Evolutionary conservation across 441 rosid genomes (phyloP), one percentile per base, ranked within the genome.

Genomic region (Codiaeum variegatum): DNA sequence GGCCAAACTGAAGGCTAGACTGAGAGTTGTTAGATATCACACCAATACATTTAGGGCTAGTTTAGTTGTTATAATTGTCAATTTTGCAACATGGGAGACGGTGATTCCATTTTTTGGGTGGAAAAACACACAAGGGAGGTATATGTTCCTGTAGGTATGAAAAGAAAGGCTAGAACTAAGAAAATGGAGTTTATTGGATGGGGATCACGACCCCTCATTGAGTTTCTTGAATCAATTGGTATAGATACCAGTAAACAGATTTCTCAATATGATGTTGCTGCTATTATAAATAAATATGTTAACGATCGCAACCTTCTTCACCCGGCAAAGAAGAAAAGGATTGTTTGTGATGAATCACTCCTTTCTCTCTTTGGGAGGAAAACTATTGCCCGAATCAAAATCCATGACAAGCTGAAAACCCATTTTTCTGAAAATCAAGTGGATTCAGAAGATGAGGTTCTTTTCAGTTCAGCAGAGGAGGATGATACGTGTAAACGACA

Each of bases 121-220:
- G 89, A 81, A 64, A 93, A 88, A 26, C 62, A 62, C 56, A 75
- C 80, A 11, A 85, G 70, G 58, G 63, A 72, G 21, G 23, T 47
- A 26, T 31, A 5, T 62, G 15, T 68, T 76, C 62, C 78, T 62
- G 4, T 29, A 9, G 65, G 73, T 18, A 66, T 74, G 68, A 90
- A 85, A 78, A 85, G 91, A 72, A 92, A 85, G 80, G 78, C 60
- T 5, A 85, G 66, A 74, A 70, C 85, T 0, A 87, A 82, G 84
- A 83, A 83, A 62, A 46, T 77, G 71, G 83, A 84, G 64, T 85
- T 76, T 71, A 47, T 77, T 47, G 88, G 89, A 18, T 86, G 89
- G 89, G 93, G 84, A 31, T 89, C 91, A 2, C 76, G 73, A 70
- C 69, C 78, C 5, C 88, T 89, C 3, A 46, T 75, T 13, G 81